Base-by-base conservation (phyloP, 2,329 filamentous ascomycete species). In the Monilinia polystroma region DNA sequence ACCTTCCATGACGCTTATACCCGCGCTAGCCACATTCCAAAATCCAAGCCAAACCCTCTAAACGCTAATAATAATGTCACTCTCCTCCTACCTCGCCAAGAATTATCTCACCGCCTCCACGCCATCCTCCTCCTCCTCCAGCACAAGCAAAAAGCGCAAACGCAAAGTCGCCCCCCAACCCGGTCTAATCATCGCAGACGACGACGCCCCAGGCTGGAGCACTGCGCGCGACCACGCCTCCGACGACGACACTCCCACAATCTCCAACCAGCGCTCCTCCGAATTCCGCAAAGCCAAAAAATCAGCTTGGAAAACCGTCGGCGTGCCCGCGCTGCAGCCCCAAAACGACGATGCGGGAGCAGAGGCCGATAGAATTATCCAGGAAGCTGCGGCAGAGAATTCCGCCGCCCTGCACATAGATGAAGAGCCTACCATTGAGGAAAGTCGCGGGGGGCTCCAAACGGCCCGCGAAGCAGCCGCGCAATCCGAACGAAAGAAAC, bases 11-110 rank as follows among this genome's bases (percentile, higher is more conserved):
- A 35, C 32, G 32, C 32, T 35, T 35, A 35, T 35, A 35, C 32
- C n/a, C 38, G 35, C 38, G 35, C 41, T 20, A 51, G 23, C 20
- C 47, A 20, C 11, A 8, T 51, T 51, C 7, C n/a, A 51, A 8
- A 6, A 20, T 20, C 20, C 16, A 20, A 20, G 18, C 20, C 53
- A 55, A 55, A 58, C 43, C 55, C n/a, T 32, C 32, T 55, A 45
- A 29, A 47, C 14, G 4, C 55, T 32, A 26, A 20, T 2, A 8
- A 76, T 69, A 70, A 88, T 89, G 85, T 83, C 80, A 11, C 84
- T 97, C 71, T 89, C 92, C 67, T 87, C 88, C 75, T 99, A 98
- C 76, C 86, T 99, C 47, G 93, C 94, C 49, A 90, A 92, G 70
- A 95, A 93, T 78, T 99, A 99, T 77, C 88, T 99, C 60, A 91